phyloP scores from a whole-genome alignment of 2,329 filamentous ascomycete genomes.

The Fusarium sp. region DNA sequence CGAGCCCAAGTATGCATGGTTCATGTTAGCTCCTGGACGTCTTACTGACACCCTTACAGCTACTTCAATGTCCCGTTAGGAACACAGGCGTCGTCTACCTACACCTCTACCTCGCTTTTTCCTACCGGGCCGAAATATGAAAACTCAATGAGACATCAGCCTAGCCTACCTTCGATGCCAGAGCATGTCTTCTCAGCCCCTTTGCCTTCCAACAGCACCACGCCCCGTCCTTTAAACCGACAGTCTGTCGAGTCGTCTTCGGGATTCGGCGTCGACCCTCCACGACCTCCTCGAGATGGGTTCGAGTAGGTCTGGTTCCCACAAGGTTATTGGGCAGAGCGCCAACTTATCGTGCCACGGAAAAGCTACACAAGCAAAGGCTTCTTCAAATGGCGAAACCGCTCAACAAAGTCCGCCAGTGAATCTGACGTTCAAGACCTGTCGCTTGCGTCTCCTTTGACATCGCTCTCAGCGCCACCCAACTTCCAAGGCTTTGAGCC shows the following conservation, averaged over 20 bases:
- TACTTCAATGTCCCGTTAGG: constrained; percentile 49
- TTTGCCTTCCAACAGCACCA: background rate
- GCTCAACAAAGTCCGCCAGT: constrained; percentile 52
- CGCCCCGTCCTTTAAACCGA: constrained; percentile 3
- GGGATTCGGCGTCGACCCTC: constrained; percentile 60
- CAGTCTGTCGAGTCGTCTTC: constrained; percentile 23
- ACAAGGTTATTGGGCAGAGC: constrained; percentile 71
- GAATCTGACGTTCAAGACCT: constrained; percentile 45
- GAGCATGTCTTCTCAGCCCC: constrained; percentile 12
- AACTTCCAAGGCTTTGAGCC: constrained; percentile 26
- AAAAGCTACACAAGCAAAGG: constrained; percentile 51
- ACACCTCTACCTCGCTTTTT: constrained; percentile 17
- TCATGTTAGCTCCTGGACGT: fast-evolving
- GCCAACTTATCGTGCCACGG: constrained; percentile 50
- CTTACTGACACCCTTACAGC: constrained; percentile 33
- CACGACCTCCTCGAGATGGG: constrained; percentile 64
- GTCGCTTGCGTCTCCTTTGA: constrained; percentile 42
- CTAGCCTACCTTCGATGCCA: constrained; percentile 31
- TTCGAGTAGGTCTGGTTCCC: constrained; percentile 73
- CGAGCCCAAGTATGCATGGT: constrained; percentile 43
- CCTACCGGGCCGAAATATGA: constrained; percentile 18
- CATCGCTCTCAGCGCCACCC: constrained; percentile 34
- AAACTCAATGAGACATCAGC: constrained; percentile 29
- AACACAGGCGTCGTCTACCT: constrained; percentile 26
- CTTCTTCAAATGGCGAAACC: constrained; percentile 56